Conservation (phyloP, 2,329 filamentous ascomycete genomes). For the Fusarium sp. region DNA sequence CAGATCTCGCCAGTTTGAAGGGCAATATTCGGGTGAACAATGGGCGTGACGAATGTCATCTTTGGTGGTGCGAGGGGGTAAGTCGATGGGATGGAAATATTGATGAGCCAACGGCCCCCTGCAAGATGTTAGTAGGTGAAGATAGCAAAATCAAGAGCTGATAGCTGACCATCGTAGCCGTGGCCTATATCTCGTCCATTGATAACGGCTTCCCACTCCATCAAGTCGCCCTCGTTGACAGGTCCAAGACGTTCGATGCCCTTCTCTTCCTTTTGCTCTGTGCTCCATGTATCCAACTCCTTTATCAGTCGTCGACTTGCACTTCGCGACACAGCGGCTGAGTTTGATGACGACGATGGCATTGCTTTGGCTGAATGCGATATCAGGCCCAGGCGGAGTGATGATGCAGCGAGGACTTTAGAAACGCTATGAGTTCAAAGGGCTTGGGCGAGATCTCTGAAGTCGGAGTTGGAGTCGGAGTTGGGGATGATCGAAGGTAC, state of each 20-base stretch:
- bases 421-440: background rate
- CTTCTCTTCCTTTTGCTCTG: constrained; percentile 58
- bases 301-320: constrained; percentile 67
- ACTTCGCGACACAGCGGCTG: constrained; percentile 49
- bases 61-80: constrained; percentile 84
- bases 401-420: background rate
- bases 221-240: constrained; percentile 61
- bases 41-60: constrained; percentile 82
- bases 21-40: constrained; percentile 84
- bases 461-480: background rate
- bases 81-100: constrained; percentile 76
- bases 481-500: background rate
- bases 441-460: background rate
- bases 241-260: constrained; percentile 70
- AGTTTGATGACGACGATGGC: constrained; percentile 30
- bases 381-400: background rate
- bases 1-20: constrained; percentile 87
- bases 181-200: constrained; percentile 64
- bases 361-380: constrained; percentile 15
- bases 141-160: background rate
- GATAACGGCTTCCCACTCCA: constrained; percentile 68
- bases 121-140: constrained; percentile 4
- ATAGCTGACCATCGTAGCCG: constrained; percentile 64
- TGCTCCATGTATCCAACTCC: constrained; percentile 64
- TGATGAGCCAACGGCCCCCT: constrained; percentile 84